Evolutionary conservation across 2,329 filamentous ascomycete genomes (phyloP).

Genomic region (Annulohypoxylon truncatum): DNA sequence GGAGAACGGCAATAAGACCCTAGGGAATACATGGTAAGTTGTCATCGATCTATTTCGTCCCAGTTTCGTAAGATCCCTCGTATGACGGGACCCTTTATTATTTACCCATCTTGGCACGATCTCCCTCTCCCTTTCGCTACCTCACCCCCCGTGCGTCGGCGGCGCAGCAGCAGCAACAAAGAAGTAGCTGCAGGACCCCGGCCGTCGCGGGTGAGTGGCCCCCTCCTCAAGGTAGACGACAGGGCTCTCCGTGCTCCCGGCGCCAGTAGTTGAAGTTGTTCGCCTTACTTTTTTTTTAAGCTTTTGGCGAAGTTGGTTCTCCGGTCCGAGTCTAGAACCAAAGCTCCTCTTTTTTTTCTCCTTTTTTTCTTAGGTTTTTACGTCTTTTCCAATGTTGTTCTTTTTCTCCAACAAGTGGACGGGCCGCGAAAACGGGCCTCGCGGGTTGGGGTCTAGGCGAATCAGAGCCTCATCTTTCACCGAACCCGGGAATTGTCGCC

Average conservation of each 20-base stretch:
- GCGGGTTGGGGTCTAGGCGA: conserved; percentile 39
- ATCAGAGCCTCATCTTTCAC: conserved; percentile 43
- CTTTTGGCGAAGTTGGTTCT: conserved; percentile 19
- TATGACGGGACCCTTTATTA: conserved; percentile 27
- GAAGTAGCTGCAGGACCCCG: conserved; percentile 34
- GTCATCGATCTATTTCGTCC: conserved; percentile 25
- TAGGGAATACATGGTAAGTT: conserved; percentile 95
- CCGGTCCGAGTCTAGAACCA: conserved; percentile 40
- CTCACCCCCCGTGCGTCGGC: conserved; percentile 43
- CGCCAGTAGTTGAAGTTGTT: conserved; percentile 31
- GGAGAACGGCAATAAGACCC: conserved; percentile 85
- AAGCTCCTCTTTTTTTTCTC: conserved; percentile 22
- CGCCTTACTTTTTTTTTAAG: conserved; percentile 46
- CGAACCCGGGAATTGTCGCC: conserved; percentile 43
- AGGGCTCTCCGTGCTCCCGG: conserved; percentile 50
- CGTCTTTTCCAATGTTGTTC: no score
- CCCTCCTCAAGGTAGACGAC: conserved; percentile 48
- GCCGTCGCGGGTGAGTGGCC: conserved; percentile 43
- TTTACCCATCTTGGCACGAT: conserved; percentile 30
- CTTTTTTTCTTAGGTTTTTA: conserved; percentile 1
- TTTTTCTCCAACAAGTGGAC: conserved; percentile 29
- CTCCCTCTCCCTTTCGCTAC: conserved; percentile 26
- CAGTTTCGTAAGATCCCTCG: conserved; percentile 34
- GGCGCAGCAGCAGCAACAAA: conserved; percentile 41
- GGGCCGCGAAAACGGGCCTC: conserved; percentile 39